Evolutionary conservation across 2,329 filamentous ascomycete genomes (phyloP).

Genomic region (Xylariaceae sp.): DNA sequence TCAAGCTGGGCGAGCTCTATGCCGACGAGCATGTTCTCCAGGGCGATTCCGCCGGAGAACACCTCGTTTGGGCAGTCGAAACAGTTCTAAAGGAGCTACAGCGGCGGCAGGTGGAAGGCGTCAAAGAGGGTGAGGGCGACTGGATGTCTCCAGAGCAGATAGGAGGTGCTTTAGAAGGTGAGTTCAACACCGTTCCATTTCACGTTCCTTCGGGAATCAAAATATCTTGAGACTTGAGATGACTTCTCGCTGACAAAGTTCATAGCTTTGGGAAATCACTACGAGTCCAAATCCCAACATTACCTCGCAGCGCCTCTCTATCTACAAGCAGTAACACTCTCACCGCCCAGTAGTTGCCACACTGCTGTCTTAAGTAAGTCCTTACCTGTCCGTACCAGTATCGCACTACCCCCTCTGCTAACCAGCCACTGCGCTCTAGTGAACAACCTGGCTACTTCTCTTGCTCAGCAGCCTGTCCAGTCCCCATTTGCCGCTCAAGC

Average conservation of each 20-base stretch:
- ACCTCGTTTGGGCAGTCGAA: constrained; percentile 76
- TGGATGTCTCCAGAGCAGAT: constrained; percentile 69
- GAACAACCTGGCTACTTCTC: constrained; percentile 73
- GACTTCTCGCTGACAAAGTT: constrained; percentile 26
- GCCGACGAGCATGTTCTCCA: constrained; percentile 69
- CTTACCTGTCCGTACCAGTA: constrained; percentile 14
- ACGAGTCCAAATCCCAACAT: constrained; percentile 66
- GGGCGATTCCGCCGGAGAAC: constrained; percentile 66
- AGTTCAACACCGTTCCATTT: constrained; percentile 3
- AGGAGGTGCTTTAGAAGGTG: constrained; percentile 68
- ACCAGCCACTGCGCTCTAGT: constrained; percentile 39
- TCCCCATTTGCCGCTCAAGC: constrained; percentile 28
- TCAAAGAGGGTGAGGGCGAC: constrained; percentile 63
- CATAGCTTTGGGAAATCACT: constrained; percentile 67
- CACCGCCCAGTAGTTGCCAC: constrained; percentile 62
- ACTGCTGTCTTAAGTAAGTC: constrained; percentile 68
- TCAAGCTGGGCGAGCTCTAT: constrained; percentile 84
- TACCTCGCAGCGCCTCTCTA: constrained; percentile 82
- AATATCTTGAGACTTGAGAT: too few species aligned
- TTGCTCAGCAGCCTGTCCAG: constrained; percentile 59
- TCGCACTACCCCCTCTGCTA: constrained; percentile 11
- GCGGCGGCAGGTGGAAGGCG: constrained; percentile 59
- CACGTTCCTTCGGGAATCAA: too few species aligned
- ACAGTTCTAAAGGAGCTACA: constrained; percentile 69
- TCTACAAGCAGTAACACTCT: constrained; percentile 73